These are phyloP conservation scores for Diaporthe sp. DNA, from an alignment of 2,329 filamentous ascomycete genomes.

Conservation along the genomic window DNA sequence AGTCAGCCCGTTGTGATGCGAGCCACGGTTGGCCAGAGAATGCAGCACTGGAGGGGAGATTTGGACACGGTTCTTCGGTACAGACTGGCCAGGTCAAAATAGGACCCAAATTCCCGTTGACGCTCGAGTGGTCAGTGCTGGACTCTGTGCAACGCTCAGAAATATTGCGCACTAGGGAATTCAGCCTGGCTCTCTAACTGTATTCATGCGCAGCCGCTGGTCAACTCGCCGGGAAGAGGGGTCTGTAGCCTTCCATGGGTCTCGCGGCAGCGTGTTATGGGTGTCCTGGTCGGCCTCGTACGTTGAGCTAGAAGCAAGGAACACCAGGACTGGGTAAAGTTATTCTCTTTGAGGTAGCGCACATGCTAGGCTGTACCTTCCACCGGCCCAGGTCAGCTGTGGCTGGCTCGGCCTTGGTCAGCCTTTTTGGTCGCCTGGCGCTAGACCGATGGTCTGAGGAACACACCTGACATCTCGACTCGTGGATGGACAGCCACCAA, in stretches of 20 bases:
- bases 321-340: neutral
- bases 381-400: neutral
- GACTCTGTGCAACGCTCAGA: slow-evolving; percentile 7
- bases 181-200: neutral
- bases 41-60: neutral
- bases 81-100: neutral
- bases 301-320: slow-evolving; percentile 14
- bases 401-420: slow-evolving; percentile 13
- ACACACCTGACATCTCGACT: neutral
- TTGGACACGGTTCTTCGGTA: neutral
- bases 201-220: neutral
- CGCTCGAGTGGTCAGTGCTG: slow-evolving; percentile 6
- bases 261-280: slow-evolving; percentile 4
- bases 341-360: neutral
- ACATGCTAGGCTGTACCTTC: neutral
- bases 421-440: slow-evolving; percentile 10
- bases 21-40: neutral
- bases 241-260: slow-evolving; percentile 25
- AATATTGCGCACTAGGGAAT: too few species aligned
- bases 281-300: slow-evolving; percentile 13
- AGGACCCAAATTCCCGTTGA: neutral
- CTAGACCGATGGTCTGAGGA: neutral
- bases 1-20: neutral
- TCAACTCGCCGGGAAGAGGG: neutral
- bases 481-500: neutral